A percentile compares a stretch with the other conserved stretches of the same genome.
Conservation (phyloP, 1,284 basidiomycete species). For the Singerocomus inundabilis region DNA sequence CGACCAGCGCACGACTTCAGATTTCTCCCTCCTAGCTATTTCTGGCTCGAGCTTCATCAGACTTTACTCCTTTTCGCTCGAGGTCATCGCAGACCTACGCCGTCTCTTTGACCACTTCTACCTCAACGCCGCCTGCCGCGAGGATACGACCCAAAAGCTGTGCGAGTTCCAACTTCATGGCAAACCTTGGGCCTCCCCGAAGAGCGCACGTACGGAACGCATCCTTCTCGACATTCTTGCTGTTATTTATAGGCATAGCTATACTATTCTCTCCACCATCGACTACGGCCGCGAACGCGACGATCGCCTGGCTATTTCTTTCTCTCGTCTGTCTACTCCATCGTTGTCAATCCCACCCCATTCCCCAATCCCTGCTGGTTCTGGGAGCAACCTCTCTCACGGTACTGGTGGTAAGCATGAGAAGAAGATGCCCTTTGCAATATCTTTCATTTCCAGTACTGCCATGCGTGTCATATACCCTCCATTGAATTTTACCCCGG, state of each 20-base stretch:
- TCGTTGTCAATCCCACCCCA: constrained; percentile 32
- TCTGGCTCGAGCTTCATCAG: constrained; percentile 60
- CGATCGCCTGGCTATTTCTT: constrained; percentile 66
- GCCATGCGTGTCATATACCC: constrained; percentile 69
- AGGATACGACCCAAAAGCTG: constrained; percentile 57
- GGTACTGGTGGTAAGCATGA: constrained; percentile 32
- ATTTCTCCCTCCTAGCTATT: constrained; percentile 67
- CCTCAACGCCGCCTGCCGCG: constrained; percentile 47
- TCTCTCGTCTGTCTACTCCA: constrained; percentile 49
- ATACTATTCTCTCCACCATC: constrained; percentile 61
- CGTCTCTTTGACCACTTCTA: constrained; percentile 50
- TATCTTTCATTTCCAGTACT: constrained; percentile 69
- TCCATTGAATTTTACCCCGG: constrained; percentile 70
- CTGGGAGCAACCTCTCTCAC: constrained; percentile 39
- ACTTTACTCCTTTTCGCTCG: constrained; percentile 63
- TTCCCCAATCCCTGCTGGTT: constrained; percentile 36
- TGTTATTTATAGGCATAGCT: constrained; percentile 61
- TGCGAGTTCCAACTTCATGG: constrained; percentile 64
- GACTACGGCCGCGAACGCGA: constrained; percentile 77
- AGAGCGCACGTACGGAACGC: constrained; percentile 61
- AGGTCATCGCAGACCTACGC: constrained; percentile 51
- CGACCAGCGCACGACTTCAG: constrained; percentile 51
- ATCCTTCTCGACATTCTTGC: constrained; percentile 66
- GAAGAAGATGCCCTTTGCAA: constrained; percentile 58
- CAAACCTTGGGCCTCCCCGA: constrained; percentile 70